A percentile compares a stretch with the other conserved stretches of the same genome.
These are phyloP conservation scores for Obba rivulosa DNA, from an alignment of 768 basidiomycete genomes.

Conservation along the genomic window DNA sequence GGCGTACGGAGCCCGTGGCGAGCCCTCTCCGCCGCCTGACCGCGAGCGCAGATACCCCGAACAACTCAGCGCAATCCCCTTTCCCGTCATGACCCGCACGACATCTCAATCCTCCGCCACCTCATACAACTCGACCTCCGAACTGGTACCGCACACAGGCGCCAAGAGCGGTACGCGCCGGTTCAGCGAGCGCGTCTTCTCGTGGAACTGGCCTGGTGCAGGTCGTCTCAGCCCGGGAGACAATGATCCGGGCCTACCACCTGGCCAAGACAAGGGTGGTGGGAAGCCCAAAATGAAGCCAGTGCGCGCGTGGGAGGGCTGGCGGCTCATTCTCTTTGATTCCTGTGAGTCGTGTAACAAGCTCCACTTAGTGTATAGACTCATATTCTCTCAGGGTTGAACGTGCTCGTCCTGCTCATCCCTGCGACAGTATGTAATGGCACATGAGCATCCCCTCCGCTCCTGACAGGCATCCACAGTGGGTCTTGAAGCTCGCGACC, in stretches of 20 bases:
- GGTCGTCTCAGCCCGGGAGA: conserved; percentile 8
- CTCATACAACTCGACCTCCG: conserved; percentile 17
- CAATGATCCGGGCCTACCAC: conserved; percentile 1
- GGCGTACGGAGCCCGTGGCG: not conserved
- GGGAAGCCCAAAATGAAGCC: conserved; percentile 1
- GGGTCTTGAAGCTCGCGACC: conserved; percentile 45
- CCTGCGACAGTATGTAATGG: conserved; percentile 35
- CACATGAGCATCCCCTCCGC: too few species aligned
- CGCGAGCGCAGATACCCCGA: conserved; percentile 7
- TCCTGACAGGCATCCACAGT: conserved; percentile 32
- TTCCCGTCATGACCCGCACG: conserved; percentile 13
- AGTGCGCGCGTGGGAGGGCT: conserved; percentile 36
- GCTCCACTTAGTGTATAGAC: not conserved
- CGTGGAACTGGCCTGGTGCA: conserved; percentile 8
- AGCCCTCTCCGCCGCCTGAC: conserved; percentile 2
- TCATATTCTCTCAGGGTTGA: conserved; percentile 50
- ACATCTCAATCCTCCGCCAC: conserved; percentile 14
- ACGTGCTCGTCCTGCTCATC: conserved; percentile 57
- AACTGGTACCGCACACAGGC: conserved; percentile 14
- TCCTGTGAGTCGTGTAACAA: conserved; percentile 49
- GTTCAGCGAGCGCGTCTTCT: conserved; percentile 5
- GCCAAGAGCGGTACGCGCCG: not conserved
- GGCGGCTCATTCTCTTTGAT: conserved; percentile 47
- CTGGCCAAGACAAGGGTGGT: conserved; percentile 3
- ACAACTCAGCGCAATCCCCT: conserved; percentile 7